Percentiles rank a stretch among this genome's conserved stretches.
These are phyloP conservation scores for Jasminum sambac DNA, from an alignment of 257 asterid genomes.

Conservation along the genomic window DNA sequence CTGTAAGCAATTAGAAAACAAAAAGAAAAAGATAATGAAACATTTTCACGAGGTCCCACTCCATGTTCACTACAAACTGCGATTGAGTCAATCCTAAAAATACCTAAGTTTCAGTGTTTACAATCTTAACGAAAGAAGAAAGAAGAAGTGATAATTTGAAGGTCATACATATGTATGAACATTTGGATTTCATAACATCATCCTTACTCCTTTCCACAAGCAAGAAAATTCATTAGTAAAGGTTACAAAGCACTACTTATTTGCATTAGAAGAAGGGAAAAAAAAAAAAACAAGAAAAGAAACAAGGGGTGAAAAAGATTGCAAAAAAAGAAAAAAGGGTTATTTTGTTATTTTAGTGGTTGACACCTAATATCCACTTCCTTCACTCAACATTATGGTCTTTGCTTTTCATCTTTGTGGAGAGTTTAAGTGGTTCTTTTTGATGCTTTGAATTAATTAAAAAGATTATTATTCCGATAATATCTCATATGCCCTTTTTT, in stretches of 20 bases:
- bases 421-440: conserved; percentile 23
- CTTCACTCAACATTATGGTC: conserved; percentile 34
- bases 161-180: not conserved
- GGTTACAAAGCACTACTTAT: not conserved
- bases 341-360: conserved; percentile 34
- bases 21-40: no score
- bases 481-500: not conserved
- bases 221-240: not conserved
- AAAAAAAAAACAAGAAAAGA: no score
- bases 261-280: no score
- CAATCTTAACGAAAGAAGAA: no score
- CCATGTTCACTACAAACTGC: no score
- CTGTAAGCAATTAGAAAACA: no score
- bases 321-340: conserved; percentile 11
- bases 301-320: not conserved
- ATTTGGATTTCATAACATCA: not conserved
- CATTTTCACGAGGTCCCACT: no score
- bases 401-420: conserved; percentile 24
- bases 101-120: no score
- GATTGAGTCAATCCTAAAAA: no score
- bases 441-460: not conserved
- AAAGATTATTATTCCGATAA: conserved; percentile 21
- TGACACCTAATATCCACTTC: conserved; percentile 57
- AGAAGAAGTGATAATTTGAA: no score
- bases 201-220: not conserved